phyloP scores from a whole-genome alignment of 2,329 filamentous ascomycete genomes.

The Raffaelea deltoideospora region DNA sequence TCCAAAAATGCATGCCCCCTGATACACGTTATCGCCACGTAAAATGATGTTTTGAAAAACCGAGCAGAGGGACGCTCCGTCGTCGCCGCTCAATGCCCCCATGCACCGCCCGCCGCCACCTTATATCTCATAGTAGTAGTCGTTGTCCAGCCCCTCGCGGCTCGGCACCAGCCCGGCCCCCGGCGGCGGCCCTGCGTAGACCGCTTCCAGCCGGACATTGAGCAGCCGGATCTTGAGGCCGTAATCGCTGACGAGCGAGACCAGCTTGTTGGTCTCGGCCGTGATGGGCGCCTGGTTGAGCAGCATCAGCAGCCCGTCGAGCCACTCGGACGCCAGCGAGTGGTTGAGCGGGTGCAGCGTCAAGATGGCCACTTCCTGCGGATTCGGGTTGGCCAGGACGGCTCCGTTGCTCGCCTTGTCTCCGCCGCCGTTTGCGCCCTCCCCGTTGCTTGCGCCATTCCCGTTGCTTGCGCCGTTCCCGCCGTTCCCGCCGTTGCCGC shows the following conservation, averaged over 20 bases:
- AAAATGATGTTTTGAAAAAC: too few species aligned
- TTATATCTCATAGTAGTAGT: constrained; percentile 80
- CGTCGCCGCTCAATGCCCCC: too few species aligned
- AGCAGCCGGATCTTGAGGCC: constrained; percentile 83
- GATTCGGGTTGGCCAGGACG: background rate
- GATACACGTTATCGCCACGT: too few species aligned
- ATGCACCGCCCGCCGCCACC: too few species aligned
- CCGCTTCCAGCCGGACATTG: constrained; percentile 75
- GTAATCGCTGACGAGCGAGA: constrained; percentile 75
- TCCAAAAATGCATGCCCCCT: too few species aligned
- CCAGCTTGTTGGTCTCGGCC: constrained; percentile 83
- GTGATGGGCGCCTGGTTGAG: constrained; percentile 93
- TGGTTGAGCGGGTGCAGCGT: constrained; percentile 71
- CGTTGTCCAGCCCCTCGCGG: constrained; percentile 73
- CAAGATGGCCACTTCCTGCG: constrained; percentile 54
- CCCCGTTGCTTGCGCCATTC: constrained; percentile 8
- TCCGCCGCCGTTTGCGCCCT: background rate
- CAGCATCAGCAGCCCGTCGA: constrained; percentile 89
- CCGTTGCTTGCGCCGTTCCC: constrained; percentile 3
- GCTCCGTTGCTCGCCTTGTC: constrained; percentile 11
- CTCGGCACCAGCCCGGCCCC: constrained; percentile 65
- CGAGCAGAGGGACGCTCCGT: too few species aligned
- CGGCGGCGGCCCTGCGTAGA: constrained; percentile 49
- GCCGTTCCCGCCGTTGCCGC: constrained; percentile 11
- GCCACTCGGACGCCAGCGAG: constrained; percentile 83